Percentiles rank a stretch among this genome's conserved stretches.
phyloP scores from a whole-genome alignment of 2,329 filamentous ascomycete species.

The Pseudogymnoascus sp. region DNA sequence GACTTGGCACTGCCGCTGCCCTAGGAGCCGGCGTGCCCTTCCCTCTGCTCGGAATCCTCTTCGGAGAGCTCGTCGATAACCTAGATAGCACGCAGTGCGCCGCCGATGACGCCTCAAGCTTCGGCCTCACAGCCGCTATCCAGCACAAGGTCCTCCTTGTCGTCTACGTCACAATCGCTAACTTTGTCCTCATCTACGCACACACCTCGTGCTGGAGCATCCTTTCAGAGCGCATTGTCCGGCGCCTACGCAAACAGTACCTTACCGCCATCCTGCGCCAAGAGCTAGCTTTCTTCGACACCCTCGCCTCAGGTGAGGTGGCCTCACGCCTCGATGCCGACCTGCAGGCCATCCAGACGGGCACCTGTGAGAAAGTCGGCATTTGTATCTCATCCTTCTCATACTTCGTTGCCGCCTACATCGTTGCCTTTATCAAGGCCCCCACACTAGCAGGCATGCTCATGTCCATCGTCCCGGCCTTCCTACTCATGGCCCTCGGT shows the following conservation, averaged over 20 bases:
- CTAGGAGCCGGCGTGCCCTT: slow-evolving; percentile 52
- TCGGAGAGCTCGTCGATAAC: slow-evolving; percentile 55
- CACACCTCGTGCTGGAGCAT: slow-evolving; percentile 42
- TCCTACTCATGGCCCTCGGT: slow-evolving; percentile 41
- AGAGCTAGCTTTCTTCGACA: slow-evolving; percentile 44
- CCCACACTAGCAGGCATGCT: slow-evolving; percentile 47
- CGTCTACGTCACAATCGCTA: slow-evolving; percentile 48
- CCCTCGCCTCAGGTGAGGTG: slow-evolving; percentile 45
- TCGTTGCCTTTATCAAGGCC: slow-evolving; percentile 50
- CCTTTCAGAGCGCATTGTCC: slow-evolving; percentile 39
- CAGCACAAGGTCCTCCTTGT: slow-evolving; percentile 50
- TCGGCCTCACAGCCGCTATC: slow-evolving; percentile 30
- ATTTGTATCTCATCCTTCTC: slow-evolving; percentile 46
- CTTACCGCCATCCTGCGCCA: slow-evolving; percentile 40
- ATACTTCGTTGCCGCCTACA: slow-evolving; percentile 50
- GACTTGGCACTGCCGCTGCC: slow-evolving; percentile 35
- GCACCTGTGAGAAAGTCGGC: slow-evolving; percentile 52
- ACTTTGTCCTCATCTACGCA: slow-evolving; percentile 40
- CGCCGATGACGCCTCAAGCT: slow-evolving; percentile 21
- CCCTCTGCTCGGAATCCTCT: slow-evolving; percentile 54
- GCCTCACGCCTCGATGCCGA: slow-evolving; percentile 46
- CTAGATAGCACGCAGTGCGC: slow-evolving; percentile 26
- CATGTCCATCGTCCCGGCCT: slow-evolving; percentile 37
- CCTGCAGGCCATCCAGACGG: slow-evolving; percentile 47
- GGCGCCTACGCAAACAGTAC: slow-evolving; percentile 37